Evolutionary conservation across 2,329 filamentous ascomycete species (phyloP).

Genomic region (Xylaria sp.): DNA sequence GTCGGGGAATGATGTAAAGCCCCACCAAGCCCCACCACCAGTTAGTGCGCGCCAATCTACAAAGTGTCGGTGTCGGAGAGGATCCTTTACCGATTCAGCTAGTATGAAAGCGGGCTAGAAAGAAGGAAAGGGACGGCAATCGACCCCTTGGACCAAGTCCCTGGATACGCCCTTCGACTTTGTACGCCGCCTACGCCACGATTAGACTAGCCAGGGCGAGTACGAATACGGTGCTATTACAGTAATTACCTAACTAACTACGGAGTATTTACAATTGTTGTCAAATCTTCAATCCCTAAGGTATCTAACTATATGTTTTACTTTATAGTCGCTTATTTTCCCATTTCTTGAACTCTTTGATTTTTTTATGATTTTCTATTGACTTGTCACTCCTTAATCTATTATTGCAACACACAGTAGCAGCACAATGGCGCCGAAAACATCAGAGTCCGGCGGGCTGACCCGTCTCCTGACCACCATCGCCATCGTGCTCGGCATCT

Average conservation of each 20-base stretch:
- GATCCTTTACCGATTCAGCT: slow-evolving; percentile 14
- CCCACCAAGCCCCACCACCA: too few relatives aligned
- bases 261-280: neutral
- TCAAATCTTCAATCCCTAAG: neutral
- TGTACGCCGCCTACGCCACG: slow-evolving; percentile 15
- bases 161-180: slow-evolving; percentile 2
- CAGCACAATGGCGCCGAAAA: slow-evolving; percentile 23
- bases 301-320: neutral
- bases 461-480: slow-evolving; percentile 59
- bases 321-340: neutral
- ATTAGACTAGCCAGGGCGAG: slow-evolving; percentile 5
- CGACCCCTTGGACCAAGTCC: slow-evolving; percentile 22
- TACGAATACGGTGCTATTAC: neutral
- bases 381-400: slow-evolving; percentile 22
- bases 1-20: too few relatives aligned
- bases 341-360: neutral
- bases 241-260: neutral
- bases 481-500: slow-evolving; percentile 63
- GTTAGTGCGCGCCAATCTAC: too few relatives aligned
- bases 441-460: slow-evolving; percentile 36
- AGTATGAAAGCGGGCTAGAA: slow-evolving; percentile 2
- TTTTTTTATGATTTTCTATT: neutral
- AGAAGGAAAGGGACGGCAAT: slow-evolving; percentile 25
- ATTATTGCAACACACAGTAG: neutral
- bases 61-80: slow-evolving; percentile 11